Base-by-base conservation (phyloP, 1,284 basidiomycete genomes). In the Ustilago tritici region DNA sequence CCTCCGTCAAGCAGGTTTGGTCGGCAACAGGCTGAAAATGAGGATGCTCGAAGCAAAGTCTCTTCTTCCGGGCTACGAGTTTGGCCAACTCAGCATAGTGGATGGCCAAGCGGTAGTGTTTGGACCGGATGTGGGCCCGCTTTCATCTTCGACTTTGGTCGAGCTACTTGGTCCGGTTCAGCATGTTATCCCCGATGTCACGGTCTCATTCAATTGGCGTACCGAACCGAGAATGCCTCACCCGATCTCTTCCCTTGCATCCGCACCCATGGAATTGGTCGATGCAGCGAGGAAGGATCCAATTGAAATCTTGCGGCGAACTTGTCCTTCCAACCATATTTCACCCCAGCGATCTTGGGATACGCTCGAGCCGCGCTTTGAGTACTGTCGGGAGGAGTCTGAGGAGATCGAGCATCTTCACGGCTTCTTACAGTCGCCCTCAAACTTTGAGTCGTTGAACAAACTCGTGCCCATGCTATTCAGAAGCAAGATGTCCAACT, bases 201-300 rank as follows among this genome's bases (percentile, higher is more conserved):
- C 63, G 3, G 23, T 75, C n/a, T 61, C 47, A 5, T 75, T 70
- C 72, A 75, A 75, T 32, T 75, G 63, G 63, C 70, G 49, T 28
- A 60, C 72, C 6, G 72, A 75, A 50, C 61, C 72, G 3, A 59
- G 67, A 23, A 50, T 65, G 36, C 67, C 67, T 6, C 58, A 62
- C 8, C 50, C 62, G 3, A 4, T 47, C 4, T 7, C 49, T 4
- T 4, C 36, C 6, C n/a, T 56, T 11, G 23, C 46, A 14, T 43
- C 53, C 1, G n/a, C 40, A 4, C 55, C 55, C 1, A 4, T 62
- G 3, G 9, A n/a, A n/a, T 43, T 49, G 2, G 28, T 43, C 15
- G 36, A 59, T 12, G 5, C 53, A 0, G n/a, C 32, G 2, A 38
- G 28, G 4, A 47, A 58, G 10, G 65, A 68, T 50, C 65, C 71